Conservation (phyloP, 2,329 filamentous ascomycete genomes). For the Aspergillus pseudotamarii region DNA sequence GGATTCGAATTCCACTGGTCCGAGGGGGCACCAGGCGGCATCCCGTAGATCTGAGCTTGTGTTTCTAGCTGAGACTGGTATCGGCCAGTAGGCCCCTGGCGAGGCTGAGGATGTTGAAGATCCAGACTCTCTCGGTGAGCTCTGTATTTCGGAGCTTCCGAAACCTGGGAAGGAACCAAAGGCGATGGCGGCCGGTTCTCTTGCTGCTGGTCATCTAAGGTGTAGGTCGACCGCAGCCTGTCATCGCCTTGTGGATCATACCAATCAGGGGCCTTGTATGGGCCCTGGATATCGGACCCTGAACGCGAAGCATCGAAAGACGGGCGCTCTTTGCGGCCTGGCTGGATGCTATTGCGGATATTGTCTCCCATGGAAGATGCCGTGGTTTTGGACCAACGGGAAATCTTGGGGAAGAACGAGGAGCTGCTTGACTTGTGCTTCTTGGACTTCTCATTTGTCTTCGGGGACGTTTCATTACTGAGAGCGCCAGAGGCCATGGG, state of each 20-base stretch:
- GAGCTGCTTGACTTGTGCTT: constrained; percentile 89
- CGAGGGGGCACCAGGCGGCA: constrained; percentile 27
- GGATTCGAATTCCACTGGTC: constrained; percentile 51
- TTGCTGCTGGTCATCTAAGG: constrained; percentile 42
- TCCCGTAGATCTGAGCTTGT: constrained; percentile 58
- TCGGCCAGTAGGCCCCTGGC: constrained; percentile 62
- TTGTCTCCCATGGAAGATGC: constrained; percentile 81
- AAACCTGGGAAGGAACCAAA: constrained; percentile 61
- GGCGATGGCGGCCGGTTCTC: constrained; percentile 61
- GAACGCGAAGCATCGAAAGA: constrained; percentile 71
- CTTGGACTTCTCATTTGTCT: constrained; percentile 69
- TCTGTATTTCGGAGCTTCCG: constrained; percentile 64
- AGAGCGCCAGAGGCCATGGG: constrained; percentile 48
- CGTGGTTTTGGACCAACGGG: constrained; percentile 96
- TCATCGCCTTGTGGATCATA: constrained; percentile 52
- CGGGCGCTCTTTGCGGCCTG: constrained; percentile 62
- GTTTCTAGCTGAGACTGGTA: constrained; percentile 65
- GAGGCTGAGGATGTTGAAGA: constrained; percentile 66
- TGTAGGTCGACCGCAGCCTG: constrained; percentile 46
- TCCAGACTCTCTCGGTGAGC: constrained; percentile 66
- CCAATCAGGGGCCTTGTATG: constrained; percentile 50
- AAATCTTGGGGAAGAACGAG: constrained; percentile 86
- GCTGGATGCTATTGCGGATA: constrained; percentile 65
- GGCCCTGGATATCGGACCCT: constrained; percentile 72
- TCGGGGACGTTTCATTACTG: constrained; percentile 80